phyloP scores from a whole-genome alignment of 2,329 filamentous ascomycete genomes.

The Penicillium sp. region DNA sequence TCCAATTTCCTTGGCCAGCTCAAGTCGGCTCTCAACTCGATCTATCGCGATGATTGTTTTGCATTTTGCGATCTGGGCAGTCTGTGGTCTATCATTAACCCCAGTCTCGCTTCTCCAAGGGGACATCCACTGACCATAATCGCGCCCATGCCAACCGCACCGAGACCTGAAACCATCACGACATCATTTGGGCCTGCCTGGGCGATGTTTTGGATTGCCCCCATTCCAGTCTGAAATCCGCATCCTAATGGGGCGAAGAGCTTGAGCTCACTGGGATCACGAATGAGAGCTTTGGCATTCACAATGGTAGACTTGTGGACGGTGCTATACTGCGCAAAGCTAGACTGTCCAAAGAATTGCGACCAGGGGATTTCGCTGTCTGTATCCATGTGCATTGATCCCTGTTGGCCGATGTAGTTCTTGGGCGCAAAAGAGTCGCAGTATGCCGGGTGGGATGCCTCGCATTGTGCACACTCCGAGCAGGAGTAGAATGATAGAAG shows the following conservation, averaged over 20 bases:
- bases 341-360: conserved; percentile 34
- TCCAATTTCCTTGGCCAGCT: conserved; percentile 40
- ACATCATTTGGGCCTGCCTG: conserved; percentile 38
- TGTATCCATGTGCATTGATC: conserved; percentile 5
- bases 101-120: background rate
- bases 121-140: conserved; percentile 39
- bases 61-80: conserved; percentile 47
- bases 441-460: conserved; percentile 27
- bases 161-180: conserved; percentile 48
- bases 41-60: conserved; percentile 44
- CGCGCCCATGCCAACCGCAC: conserved; percentile 50
- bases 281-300: conserved; percentile 21
- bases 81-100: conserved; percentile 5
- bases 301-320: conserved; percentile 26
- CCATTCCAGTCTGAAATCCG: conserved; percentile 35
- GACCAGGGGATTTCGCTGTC: conserved; percentile 9
- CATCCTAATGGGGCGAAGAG: conserved; percentile 31
- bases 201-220: conserved; percentile 43
- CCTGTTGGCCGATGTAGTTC: conserved; percentile 15
- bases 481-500: conserved; percentile 40
- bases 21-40: conserved; percentile 32
- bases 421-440: conserved; percentile 23
- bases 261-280: conserved; percentile 19
- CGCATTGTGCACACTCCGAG: conserved; percentile 34
- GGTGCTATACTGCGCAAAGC: conserved; percentile 28